A percentile compares a stretch with the other conserved stretches of the same genome.
Evolutionary conservation across 2,329 filamentous ascomycete genomes (phyloP).

Genomic region (Rutstroemia sydowiana): DNA sequence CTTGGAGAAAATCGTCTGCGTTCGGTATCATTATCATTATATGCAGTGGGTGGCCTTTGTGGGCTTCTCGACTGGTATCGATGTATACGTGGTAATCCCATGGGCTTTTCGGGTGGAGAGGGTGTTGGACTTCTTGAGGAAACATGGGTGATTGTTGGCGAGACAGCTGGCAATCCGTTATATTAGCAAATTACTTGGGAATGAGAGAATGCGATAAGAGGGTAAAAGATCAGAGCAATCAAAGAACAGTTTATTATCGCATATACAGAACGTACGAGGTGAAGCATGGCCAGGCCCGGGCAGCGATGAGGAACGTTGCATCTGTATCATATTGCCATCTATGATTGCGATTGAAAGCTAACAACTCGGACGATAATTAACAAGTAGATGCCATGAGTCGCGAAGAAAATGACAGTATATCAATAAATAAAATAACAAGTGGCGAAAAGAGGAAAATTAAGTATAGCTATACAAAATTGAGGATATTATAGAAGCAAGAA

Average conservation of each 20-base stretch:
- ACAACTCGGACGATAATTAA: background rate
- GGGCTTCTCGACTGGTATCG: conserved; percentile 50
- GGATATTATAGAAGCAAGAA: background rate
- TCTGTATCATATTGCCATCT: conserved; percentile 31
- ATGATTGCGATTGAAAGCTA: conserved; percentile 9
- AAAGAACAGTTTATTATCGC: background rate
- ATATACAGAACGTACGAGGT: conserved; percentile 27
- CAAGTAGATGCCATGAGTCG: background rate
- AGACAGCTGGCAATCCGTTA: conserved; percentile 37
- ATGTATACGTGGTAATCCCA: conserved; percentile 40
- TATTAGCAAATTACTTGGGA: conserved; percentile 1
- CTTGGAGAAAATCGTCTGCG: conserved; percentile 32
- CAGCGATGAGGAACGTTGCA: conserved; percentile 32
- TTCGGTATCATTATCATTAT: conserved; percentile 39
- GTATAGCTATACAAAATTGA: background rate
- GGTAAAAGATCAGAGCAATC: background rate
- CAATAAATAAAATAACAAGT: background rate
- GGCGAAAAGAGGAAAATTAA: background rate
- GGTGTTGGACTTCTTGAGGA: conserved; percentile 50
- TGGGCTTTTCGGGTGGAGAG: conserved; percentile 45
- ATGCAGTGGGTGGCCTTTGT: conserved; percentile 39
- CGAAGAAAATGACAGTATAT: background rate
- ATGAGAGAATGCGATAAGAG: background rate
- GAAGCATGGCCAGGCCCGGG: conserved; percentile 30
- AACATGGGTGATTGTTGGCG: conserved; percentile 42